These are phyloP conservation scores for Picea glauca DNA, from an alignment of 75 land plant genomes.

Conservation along the genomic window DNA sequence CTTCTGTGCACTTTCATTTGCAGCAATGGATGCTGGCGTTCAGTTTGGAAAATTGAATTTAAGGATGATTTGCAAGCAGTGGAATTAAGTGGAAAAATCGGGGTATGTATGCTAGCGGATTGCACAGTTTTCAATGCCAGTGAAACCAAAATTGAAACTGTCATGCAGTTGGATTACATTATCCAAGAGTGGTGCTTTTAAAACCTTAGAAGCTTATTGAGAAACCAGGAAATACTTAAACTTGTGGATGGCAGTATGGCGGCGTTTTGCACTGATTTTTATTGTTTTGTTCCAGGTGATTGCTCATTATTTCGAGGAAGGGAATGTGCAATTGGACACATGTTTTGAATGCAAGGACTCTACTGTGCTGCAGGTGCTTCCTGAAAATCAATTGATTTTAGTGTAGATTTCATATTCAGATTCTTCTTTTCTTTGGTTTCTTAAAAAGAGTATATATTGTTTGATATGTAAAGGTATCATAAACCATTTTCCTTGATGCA, in stretches of 20 bases:
- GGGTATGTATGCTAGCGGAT: conserved; percentile 40
- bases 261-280: not conserved
- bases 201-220: not conserved
- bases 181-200: not conserved
- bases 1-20: not conserved
- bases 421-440: not conserved
- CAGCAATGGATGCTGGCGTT: conserved; percentile 96
- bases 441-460: not conserved
- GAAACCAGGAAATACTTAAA: not conserved
- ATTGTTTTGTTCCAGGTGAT: conserved; percentile 50
- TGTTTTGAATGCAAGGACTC: conserved; percentile 74
- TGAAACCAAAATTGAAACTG: not conserved
- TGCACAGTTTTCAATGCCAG: not conserved
- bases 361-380: conserved; percentile 66
- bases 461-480: not conserved
- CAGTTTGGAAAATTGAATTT: conserved; percentile 82
- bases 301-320: conserved; percentile 99
- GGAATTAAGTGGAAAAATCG: conserved; percentile 67
- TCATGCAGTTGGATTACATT: not conserved
- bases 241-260: not conserved
- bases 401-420: not conserved
- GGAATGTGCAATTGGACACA: conserved; percentile 94
- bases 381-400: not conserved
- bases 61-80: conserved; percentile 61
- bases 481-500: not conserved